Base-by-base conservation (phyloP, 495 filamentous ascomycete species). In the Aspergillus sclerotiicarbonarius region DNA sequence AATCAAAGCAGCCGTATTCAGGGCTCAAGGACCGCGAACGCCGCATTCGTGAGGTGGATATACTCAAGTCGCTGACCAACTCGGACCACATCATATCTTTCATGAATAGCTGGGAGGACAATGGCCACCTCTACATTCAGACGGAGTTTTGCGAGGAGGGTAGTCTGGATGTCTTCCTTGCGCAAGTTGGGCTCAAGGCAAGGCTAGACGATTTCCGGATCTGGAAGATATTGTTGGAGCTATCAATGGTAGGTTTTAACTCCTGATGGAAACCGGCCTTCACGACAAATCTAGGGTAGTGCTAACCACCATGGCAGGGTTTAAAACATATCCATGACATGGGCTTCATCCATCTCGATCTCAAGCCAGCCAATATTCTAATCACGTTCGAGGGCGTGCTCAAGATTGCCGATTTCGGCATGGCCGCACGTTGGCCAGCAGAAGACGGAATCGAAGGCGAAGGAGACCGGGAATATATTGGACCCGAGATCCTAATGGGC, bases 71-170 rank as follows among this genome's bases (percentile, higher is more conserved):
- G 5, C 74, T 98, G 43, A 81, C 81, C 41, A 81, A 85, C 25
- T 84, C 85, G 46, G 91, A 94, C 64, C 92, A 98, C 69, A 80
- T 96, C 35, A 76, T 98, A 13, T 83, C 88, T 51, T 86, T 92
- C 52, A 73, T 90, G 43, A 84, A 92, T 58, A 85, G 82, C 67
- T 98, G 94, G 94, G 94, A 97, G 67, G 79, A 87, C 33, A 82
- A 86, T 53, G 75, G 77, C 39, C 85, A 90, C 60, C 84, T 98
- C 5, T 98, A 96, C 71, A 98, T 98, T 58, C 92, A 96, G 74
- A 98, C 93, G 0, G 95, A 98, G 61, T 98, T 83, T 66, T 98
- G 93, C 67, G 90, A 95, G 65, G 90, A 95, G 66, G 94, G 94
- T 8, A 95, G 89, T 58, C 73, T 98, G 48, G 89, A 94, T 67